phyloP scores from a whole-genome alignment of 2,329 filamentous ascomycete genomes.

The Colletotrichum godetiae region DNA sequence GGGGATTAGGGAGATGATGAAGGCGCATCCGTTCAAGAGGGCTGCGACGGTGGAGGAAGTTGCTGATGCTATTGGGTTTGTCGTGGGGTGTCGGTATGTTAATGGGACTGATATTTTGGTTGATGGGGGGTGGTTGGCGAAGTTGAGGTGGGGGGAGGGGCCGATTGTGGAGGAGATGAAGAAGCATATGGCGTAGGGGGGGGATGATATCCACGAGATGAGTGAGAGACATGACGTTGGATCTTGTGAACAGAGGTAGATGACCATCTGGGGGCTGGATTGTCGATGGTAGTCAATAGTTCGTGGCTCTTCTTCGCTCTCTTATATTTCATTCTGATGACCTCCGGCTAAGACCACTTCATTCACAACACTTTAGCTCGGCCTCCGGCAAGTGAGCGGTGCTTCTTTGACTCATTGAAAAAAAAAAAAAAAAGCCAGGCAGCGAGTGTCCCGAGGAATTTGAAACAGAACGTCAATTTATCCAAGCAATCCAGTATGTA shows the following conservation, averaged over 20 bases:
- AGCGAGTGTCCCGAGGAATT: no score
- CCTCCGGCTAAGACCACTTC: no score
- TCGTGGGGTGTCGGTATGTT: neutral
- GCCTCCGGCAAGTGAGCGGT: neutral
- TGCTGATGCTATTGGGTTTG: conserved; percentile 22
- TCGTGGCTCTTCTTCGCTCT: neutral
- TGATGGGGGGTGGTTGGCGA: conserved; percentile 11
- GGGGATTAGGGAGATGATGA: neutral
- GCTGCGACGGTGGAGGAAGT: conserved; percentile 10
- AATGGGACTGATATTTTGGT: conserved; percentile 14
- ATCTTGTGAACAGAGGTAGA: neutral
- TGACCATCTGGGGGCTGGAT: neutral
- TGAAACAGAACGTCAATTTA: neutral
- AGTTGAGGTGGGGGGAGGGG: neutral
- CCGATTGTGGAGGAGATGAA: neutral
- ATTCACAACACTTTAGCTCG: neutral
- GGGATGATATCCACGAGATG: neutral
- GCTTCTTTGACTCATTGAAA: neutral
- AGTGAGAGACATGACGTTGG: neutral
- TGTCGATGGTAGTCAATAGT: rapidly evolving
- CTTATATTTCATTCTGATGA: neutral
- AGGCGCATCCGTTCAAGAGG: conserved; percentile 11
- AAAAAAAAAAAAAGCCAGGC: neutral
- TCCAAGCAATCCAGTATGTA: neutral
- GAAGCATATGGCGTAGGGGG: neutral